Base-by-base conservation (phyloP, 768 basidiomycete species). In the Hirschioporus abietinus region DNA sequence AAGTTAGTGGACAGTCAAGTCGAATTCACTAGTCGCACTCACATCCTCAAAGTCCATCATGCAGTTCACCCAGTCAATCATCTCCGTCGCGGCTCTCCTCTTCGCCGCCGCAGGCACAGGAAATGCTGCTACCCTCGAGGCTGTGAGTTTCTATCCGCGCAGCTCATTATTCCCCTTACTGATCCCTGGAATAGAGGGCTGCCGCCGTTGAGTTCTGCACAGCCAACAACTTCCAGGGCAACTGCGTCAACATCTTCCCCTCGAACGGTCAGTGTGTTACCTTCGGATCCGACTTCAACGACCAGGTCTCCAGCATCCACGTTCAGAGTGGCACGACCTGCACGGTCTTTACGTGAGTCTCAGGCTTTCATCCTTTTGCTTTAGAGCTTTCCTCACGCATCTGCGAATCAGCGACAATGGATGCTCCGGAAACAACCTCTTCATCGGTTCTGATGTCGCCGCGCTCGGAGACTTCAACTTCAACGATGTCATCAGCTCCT, bases 281-380 rank as follows among this genome's bases (percentile, higher is more conserved):
- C 42, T 52, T 52, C 42, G 42, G 42, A 52, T 52, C 42, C 42
- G 42, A 52, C 42, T 52, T 52, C 42, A 52, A 52, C 42, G 42
- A 52, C 42, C 42, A 52, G 42, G 42, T 52, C 12, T 52, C 42
- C 20, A 52, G 42, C 42, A 52, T 52, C 12, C 42, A 52, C 20
- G 6, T 52, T 10, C 42, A 52, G 12, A 52, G 42, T 10, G 42
- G 42, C 42, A 52, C 42, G 42, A 52, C 42, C 42, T 52, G 42
- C 42, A 52, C 42, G 15, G 42, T 52, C 42, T 52, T 52, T 10
- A 10, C 12, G 42, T 52, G 12, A 52, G 42, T 30, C n/a, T 15
- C 7, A 36, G 35, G 15, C 35, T 36, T 36, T 7, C 35, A 12
- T 52, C 20, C 42, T 2, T 52, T 15, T 52, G 3, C 20, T 12